Evolutionary conservation across 1,139 yeast species (phyloP).

Genomic region (Diutina sp.): DNA sequence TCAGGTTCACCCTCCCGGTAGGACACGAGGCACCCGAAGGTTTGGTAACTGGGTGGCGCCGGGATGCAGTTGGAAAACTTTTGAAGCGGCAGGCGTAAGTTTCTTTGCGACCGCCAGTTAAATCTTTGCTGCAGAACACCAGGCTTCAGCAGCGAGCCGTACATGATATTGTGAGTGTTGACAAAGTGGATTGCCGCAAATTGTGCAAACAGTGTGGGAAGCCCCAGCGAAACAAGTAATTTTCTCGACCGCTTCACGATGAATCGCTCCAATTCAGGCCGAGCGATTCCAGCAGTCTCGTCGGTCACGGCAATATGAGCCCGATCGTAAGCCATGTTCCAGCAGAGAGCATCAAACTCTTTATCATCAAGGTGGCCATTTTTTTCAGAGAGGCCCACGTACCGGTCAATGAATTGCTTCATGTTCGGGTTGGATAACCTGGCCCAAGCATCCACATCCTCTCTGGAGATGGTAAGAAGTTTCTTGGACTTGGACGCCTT

Average conservation of each 20-base stretch:
- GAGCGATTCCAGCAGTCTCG: too few species aligned
- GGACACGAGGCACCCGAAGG: not conserved
- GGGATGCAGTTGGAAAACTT: not conserved
- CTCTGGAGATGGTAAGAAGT: too few species aligned
- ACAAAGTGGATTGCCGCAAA: not conserved
- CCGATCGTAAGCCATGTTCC: not conserved
- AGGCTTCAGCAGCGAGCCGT: not conserved
- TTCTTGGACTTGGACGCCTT: too few species aligned
- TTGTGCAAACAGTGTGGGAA: not conserved
- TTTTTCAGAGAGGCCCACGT: too few species aligned
- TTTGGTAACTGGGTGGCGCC: not conserved
- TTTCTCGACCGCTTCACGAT: not conserved
- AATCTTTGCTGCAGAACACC: too few species aligned
- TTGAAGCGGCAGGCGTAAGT: not conserved
- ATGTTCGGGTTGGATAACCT: too few species aligned
- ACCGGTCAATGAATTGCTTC: not conserved
- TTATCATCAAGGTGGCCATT: not conserved
- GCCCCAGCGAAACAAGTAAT: not conserved
- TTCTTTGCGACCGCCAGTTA: not conserved
- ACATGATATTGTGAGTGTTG: not conserved
- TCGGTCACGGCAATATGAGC: too few species aligned
- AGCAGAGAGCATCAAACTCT: not conserved
- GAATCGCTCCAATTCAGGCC: not conserved
- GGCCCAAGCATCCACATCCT: too few species aligned
- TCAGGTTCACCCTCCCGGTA: not conserved